Evolutionary conservation across 305 asterid species (phyloP), one percentile per base, ranked within the genome.

Genomic region (Vinca major): DNA sequence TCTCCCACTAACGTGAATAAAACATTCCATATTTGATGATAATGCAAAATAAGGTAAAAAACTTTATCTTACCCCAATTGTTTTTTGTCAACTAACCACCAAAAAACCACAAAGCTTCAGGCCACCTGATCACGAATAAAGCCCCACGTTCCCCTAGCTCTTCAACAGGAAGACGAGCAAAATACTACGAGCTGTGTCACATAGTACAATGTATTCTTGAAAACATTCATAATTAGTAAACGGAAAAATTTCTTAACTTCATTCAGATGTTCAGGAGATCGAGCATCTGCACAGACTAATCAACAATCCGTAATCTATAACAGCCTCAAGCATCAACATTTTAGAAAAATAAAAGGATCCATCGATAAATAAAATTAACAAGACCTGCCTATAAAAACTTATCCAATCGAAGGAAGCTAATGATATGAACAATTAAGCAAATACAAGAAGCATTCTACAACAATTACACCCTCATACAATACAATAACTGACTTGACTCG

Each of bases 371-470:
- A 26, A 26, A 0, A 26, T 26, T 26, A 26, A 26, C 1, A 47
- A 12, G 14, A 14, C 48, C 39, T 48, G 4, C 21, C 65, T 2
- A 39, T 26, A 47, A 72, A 47, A 26, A 0, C 33, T 26, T 26
- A 26, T 26, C 19, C 37, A 39, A 61, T 65, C 66, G 19, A 65
- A n/a, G 6, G 1, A 49, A 44, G 48, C 44, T 49, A 51, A 33
- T 49, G 33, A 58, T 72, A 66, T 72, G 58, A 19, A 66, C 76
- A 66, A 19, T n/a, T 44, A 65, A 66, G 16, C 39, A 62, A 20
- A 66, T 11, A 70, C 19, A 13, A 20, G 21, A 47, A 47, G 62
- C 49, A 48, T 7, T 65, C 75, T 66, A 66, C 62, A 56, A 21
- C 19, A 21, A 37, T 11, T 41, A 41, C 8, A 0, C 26, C 20